These are phyloP conservation scores for Solanum aculeatissimum DNA, from an alignment of 305 asterid genomes.

Conservation along the genomic window DNA sequence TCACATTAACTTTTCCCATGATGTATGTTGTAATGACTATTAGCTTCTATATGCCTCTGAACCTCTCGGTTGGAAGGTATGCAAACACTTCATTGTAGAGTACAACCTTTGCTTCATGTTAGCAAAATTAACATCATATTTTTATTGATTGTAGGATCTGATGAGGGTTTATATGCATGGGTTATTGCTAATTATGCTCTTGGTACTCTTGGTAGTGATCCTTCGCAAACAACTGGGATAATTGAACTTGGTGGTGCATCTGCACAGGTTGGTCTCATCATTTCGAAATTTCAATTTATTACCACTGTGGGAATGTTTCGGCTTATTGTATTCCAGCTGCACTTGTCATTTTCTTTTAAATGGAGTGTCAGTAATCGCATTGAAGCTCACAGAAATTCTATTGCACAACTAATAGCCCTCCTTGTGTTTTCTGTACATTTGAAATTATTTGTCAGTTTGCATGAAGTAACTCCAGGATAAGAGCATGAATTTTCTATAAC, in stretches of 20 bases:
- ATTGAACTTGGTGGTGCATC: constrained; percentile 99
- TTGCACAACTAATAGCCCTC: not conserved
- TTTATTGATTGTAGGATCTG: constrained; percentile 53
- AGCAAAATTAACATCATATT: not conserved
- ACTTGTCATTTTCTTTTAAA: not conserved
- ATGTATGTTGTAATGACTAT: not conserved
- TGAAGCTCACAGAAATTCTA: not conserved
- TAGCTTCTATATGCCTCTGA: not conserved
- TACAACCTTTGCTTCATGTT: constrained; percentile 1
- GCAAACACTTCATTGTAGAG: not conserved
- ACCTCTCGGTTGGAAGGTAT: not conserved
- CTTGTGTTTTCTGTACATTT: not conserved
- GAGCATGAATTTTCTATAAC: not conserved
- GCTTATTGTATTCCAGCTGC: not conserved
- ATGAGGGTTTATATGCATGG: constrained; percentile 95
- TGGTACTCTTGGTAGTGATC: constrained; percentile 85
- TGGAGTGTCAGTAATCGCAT: not conserved
- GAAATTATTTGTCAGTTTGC: not conserved
- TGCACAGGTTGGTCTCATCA: constrained; percentile 55
- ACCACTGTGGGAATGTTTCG: not conserved
- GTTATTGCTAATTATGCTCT: constrained; percentile 95
- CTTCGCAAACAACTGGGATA: constrained; percentile 77
- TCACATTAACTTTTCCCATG: not conserved
- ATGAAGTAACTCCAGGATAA: not conserved
- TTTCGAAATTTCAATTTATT: not conserved